Conservation (phyloP, 228 moss, liverwort and hornwort genomes). For the Sphagnum magellanicum region DNA sequence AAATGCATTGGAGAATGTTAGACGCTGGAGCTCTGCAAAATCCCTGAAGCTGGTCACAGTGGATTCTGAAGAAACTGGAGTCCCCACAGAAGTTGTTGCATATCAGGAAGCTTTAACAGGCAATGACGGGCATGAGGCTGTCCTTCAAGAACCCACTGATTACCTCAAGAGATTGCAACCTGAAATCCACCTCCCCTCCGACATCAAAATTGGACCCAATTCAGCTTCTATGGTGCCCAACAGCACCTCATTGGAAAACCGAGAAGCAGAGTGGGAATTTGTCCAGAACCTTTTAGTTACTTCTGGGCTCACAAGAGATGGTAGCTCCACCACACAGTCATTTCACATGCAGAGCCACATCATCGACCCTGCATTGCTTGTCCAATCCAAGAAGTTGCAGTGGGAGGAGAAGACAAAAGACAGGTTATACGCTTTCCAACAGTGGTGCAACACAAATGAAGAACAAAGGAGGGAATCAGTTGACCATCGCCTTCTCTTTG, state of each 20-base stretch:
- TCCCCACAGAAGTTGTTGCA: too few relatives aligned
- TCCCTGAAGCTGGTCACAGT: too few relatives aligned
- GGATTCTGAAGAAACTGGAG: too few relatives aligned
- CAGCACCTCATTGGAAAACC: slow-evolving; percentile 34
- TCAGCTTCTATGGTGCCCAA: slow-evolving; percentile 9
- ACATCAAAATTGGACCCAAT: slow-evolving; percentile 12
- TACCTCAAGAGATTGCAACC: slow-evolving; percentile 2
- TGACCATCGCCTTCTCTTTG: slow-evolving; percentile 77
- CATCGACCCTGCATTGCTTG: slow-evolving; percentile 32
- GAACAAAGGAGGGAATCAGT: slow-evolving; percentile 34
- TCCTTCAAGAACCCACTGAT: neutral
- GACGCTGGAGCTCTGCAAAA: too few relatives aligned
- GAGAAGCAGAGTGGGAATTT: slow-evolving; percentile 58
- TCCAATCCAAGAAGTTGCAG: slow-evolving; percentile 11
- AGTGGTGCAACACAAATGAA: neutral
- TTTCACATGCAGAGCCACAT: slow-evolving; percentile 12
- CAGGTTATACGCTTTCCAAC: neutral
- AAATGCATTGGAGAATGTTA: too few relatives aligned
- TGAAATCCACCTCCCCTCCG: slow-evolving; percentile 17
- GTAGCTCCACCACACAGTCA: slow-evolving; percentile 3
- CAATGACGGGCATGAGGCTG: slow-evolving; percentile 1
- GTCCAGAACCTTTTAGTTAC: slow-evolving; percentile 60
- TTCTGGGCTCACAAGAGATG: slow-evolving; percentile 41
- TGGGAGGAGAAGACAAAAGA: neutral
- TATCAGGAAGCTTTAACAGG: neutral